These are phyloP conservation scores for Alternaria brassicae DNA, from an alignment of 2,329 filamentous ascomycete genomes.

Conservation along the genomic window DNA sequence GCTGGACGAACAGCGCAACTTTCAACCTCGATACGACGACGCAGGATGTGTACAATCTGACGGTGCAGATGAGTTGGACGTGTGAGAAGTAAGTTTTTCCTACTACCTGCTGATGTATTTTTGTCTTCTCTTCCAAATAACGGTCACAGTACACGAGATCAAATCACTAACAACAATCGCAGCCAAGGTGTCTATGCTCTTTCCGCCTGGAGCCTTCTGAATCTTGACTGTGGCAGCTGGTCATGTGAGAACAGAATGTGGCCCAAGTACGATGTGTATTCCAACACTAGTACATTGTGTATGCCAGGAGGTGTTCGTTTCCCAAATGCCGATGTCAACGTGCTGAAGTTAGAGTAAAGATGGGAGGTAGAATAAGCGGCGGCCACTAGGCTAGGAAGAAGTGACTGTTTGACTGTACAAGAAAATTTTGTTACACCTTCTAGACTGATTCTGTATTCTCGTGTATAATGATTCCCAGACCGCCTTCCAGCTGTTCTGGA, in stretches of 20 bases:
- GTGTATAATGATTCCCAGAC: neutral
- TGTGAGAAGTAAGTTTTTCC: constrained; percentile 13
- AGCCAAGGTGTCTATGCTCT: constrained; percentile 5
- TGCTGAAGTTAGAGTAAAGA: constrained; percentile 5
- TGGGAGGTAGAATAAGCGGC: too few species aligned
- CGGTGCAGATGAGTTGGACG: constrained; percentile 14
- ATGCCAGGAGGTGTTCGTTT: neutral
- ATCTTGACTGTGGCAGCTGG: constrained; percentile 13
- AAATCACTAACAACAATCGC: neutral
- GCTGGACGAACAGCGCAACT: neutral
- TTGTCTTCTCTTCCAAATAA: neutral
- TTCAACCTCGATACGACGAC: constrained; percentile 12
- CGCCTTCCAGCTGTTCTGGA: neutral
- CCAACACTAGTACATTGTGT: constrained; percentile 4
- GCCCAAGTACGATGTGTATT: constrained; percentile 1
- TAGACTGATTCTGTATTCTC: neutral
- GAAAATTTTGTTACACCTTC: neutral
- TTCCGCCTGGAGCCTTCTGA: constrained; percentile 1
- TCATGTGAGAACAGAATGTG: constrained; percentile 17
- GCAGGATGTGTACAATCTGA: constrained; percentile 1
- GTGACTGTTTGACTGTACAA: neutral
- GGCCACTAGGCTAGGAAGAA: neutral
- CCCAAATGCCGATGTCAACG: neutral
- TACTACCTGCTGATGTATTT: neutral
- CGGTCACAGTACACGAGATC: neutral